A percentile compares a stretch with the other conserved stretches of the same genome.
phyloP scores from a whole-genome alignment of 305 asterid genomes.

The Ilex paraguariensis region DNA sequence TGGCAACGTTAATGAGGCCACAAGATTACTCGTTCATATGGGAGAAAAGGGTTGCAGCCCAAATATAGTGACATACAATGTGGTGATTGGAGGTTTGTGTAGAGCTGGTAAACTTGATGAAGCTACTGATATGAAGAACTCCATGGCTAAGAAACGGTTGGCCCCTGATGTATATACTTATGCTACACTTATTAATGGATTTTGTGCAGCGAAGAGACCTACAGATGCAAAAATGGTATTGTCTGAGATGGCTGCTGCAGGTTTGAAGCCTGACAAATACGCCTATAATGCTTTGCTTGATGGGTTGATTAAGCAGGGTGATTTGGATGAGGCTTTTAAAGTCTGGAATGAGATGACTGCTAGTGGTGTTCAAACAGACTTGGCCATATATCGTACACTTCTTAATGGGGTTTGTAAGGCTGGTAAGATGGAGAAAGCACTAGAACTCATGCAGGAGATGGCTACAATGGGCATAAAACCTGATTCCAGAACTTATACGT shows the following conservation, averaged over 20 bases:
- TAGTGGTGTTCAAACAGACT: slow-evolving; percentile 3
- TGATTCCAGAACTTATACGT: slow-evolving; percentile 11
- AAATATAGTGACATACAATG: slow-evolving; percentile 4
- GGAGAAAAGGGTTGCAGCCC: slow-evolving; percentile 13
- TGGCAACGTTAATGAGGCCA: slow-evolving; percentile 13
- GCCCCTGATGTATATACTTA: slow-evolving; percentile 12
- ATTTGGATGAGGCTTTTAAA: slow-evolving; percentile 6
- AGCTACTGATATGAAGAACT: slow-evolving; percentile 16
- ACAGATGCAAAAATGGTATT: slow-evolving; percentile 15
- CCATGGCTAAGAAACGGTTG: slow-evolving; percentile 12
- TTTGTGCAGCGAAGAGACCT: slow-evolving; percentile 13
- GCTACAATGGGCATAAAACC: slow-evolving; percentile 5
- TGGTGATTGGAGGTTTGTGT: slow-evolving; percentile 19
- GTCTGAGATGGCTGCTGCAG: slow-evolving; percentile 17
- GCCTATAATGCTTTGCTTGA: slow-evolving; percentile 11
- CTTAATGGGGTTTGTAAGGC: slow-evolving; percentile 14
- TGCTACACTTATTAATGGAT: slow-evolving; percentile 13
- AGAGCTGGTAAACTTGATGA: slow-evolving; percentile 14
- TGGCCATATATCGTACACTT: slow-evolving; percentile 6
- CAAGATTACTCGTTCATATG: slow-evolving; percentile 15
- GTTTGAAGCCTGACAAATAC: slow-evolving; percentile 14
- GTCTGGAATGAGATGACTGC: slow-evolving; percentile 7
- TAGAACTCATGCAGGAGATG: slow-evolving; percentile 12
- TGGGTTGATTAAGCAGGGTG: slow-evolving; percentile 11
- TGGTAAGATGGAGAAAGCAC: slow-evolving; percentile 14